phyloP scores from a whole-genome alignment of 306 rosid species.

The Medicago ruthenica region DNA sequence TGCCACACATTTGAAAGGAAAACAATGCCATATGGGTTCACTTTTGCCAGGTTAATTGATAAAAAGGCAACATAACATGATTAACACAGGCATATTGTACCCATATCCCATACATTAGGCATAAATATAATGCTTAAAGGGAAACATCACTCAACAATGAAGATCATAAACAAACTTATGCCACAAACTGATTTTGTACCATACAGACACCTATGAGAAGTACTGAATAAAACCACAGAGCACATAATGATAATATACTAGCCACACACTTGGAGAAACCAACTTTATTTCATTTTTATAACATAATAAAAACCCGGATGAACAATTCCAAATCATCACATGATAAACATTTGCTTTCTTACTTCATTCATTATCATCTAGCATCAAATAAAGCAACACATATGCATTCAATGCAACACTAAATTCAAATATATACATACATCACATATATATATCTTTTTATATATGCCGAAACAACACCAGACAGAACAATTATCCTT shows the following conservation, averaged over 20 bases:
- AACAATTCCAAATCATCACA: constrained; percentile 37
- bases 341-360: constrained; percentile 29
- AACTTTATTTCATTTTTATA: constrained; percentile 36
- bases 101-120: background rate
- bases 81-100: no score
- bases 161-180: background rate
- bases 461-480: background rate
- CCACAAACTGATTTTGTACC: background rate
- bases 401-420: constrained; percentile 41
- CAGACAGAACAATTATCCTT: no score
- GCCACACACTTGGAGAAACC: background rate
- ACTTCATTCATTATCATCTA: constrained; percentile 20
- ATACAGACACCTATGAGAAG: background rate
- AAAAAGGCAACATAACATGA: background rate
- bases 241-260: no score
- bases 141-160: background rate
- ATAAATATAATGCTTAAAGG: background rate
- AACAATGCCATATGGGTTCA: background rate
- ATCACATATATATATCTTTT: constrained; percentile 1
- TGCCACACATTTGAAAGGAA: background rate
- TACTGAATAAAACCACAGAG: constrained; percentile 11
- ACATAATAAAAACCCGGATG: constrained; percentile 24
- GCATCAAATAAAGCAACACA: constrained; percentile 27
- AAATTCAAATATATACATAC: constrained; percentile 39
- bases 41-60: background rate